Base-by-base conservation (phyloP, 176 grass and related monocot species). In the Hordeum marinum region DNA sequence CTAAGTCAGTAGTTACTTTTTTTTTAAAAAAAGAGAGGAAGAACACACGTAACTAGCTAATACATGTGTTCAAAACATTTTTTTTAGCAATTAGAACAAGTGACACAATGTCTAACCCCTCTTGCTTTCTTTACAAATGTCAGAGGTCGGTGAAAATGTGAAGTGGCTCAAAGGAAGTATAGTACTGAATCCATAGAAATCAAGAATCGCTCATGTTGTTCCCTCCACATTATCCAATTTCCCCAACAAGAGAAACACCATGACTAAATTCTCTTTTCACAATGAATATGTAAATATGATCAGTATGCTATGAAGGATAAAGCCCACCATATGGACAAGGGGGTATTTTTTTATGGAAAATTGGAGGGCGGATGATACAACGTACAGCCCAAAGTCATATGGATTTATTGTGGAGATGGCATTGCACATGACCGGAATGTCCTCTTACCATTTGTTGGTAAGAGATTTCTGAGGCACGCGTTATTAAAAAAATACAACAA, bases 401-500 rank as follows among this genome's bases (percentile, higher is more conserved):
- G 29, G n/a, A 72, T 42, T 41, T 17, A 45, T 13, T 14, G 50
- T 2, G 9, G 14, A 48, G 1, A 76, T 41, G 66, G 21, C 26
- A 27, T 63, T 82, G 35, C 12, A 85, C n/a, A 76, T 37, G 23
- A 70, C 36, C 26, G 61, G 45, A 74, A 46, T 18, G 17, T 18
- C 20, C 54, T 26, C 20, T 31, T 9, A 26, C 69, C 75, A 46
- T n/a, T 63, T 54, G 3, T 15, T 62, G 52, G 32, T 64, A 63
- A 64, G 48, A 43, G 4, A 78, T 55, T 63, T 65, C 2, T 25
- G 24, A 52, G 26, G 9, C 6, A 32, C 1, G 8, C 42, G 35
- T 42, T 12, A 15, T 76, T 86, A 61, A 59, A 76, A 76, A 60
- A 14, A 72, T 64, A 78, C 24, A 81, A 39, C 13, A 35, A 76